Evolutionary conservation across 495 filamentous ascomycete species (phyloP).

Genomic region (Thermochaetoides thermophila): DNA sequence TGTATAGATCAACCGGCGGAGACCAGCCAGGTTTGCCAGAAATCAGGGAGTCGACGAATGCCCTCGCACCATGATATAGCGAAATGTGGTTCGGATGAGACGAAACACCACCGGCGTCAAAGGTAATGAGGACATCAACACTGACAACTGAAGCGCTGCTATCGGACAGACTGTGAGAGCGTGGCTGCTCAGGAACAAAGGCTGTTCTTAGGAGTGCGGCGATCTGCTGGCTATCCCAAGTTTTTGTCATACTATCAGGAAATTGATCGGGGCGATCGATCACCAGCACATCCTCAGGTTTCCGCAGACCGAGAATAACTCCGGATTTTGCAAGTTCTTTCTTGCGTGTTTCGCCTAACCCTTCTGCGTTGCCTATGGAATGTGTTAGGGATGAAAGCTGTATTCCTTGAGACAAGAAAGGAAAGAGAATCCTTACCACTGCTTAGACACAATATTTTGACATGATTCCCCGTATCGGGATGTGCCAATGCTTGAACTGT

Average conservation of each 20-base stretch:
- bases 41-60: conserved; percentile 50
- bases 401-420: neutral
- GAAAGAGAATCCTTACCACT: conserved; percentile 39
- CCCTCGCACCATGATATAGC: conserved; percentile 64
- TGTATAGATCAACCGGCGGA: conserved; percentile 69
- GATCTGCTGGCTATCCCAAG: conserved; percentile 59
- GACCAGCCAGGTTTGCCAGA: conserved; percentile 49
- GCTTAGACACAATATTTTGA: conserved; percentile 87
- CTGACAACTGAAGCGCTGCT: conserved; percentile 36
- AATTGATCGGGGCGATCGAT: conserved; percentile 70
- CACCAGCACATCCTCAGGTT: conserved; percentile 61
- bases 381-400: neutral
- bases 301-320: conserved; percentile 54
- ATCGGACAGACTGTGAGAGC: conserved; percentile 16
- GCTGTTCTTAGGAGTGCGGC: conserved; percentile 49
- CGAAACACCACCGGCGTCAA: conserved; percentile 67
- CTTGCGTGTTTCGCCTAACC: conserved; percentile 66
- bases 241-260: conserved; percentile 68
- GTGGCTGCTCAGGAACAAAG: conserved; percentile 47
- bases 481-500: conserved; percentile 66
- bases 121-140: conserved; percentile 77
- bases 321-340: conserved; percentile 71
- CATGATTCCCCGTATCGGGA: conserved; percentile 61
- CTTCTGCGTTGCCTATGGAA: conserved; percentile 81
- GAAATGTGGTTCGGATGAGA: conserved; percentile 84